Base-by-base conservation (phyloP, 1,284 basidiomycete species). In the Lignosus rhinocerotis region DNA sequence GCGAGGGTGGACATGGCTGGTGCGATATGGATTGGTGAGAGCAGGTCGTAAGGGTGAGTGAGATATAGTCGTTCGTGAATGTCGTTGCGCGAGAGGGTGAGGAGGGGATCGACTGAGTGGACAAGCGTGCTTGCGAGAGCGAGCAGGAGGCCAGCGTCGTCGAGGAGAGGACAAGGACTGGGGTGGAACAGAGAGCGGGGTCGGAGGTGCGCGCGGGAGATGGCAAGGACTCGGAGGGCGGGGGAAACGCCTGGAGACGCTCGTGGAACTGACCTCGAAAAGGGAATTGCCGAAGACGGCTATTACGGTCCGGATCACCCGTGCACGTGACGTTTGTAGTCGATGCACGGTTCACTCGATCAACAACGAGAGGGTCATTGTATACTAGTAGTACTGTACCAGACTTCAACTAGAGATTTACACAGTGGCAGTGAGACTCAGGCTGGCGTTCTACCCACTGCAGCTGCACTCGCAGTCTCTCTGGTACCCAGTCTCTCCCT, bases 1-100 rank as follows among this genome's bases (percentile, higher is more conserved):
- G 59, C 43, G 12, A 19, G 12, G 36, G 62, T 42, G 42, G 62
- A 55, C 62, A 64, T 65, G 54, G 57, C 42, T 56, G 59, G 64
- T 58, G 55, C 34, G 45, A 42, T 41, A 45, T 38, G 32, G 47
- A 38, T 44, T 19, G 6, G 41, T 44, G 17, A 51, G 43, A 33
- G 44, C 16, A 25, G n/a, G 49, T 58, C 55, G 56, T 53, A 21
- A 47, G 43, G 41, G 51, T 54, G 48, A 53, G 51, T 54, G 48
- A 53, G 48, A 49, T 41, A 36, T 48, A 16, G 58, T 62, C 60
- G 53, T 61, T 62, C 60, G 53, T 61, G 25, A 49, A 32, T n/a
- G 45, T 54, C 34, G 56, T 54, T 21, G 6, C 43, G 12, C 14
- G 11, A 42, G 12, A 4, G 44, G 16, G 36, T 34, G 32, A 17